Conservation (phyloP, 345 rosid genomes). For the Syzygium aqueum region DNA sequence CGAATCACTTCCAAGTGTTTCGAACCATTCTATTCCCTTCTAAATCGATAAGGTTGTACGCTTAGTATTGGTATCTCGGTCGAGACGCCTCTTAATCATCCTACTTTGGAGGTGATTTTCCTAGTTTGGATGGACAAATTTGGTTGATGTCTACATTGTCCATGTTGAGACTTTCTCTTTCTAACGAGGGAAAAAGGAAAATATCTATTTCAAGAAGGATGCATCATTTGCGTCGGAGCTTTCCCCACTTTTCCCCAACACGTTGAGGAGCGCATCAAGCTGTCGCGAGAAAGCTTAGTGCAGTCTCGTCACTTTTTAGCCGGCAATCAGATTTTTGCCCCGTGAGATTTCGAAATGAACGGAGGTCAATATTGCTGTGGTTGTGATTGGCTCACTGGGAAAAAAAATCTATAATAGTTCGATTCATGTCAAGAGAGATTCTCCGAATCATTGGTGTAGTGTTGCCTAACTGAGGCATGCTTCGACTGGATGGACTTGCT, state of each 20-base stretch:
- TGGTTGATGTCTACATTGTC: background rate
- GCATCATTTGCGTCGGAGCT: background rate
- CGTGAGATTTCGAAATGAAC: background rate
- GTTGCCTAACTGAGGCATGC: fast-evolving
- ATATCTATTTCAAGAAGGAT: background rate
- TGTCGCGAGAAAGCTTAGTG: background rate
- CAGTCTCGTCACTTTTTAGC: background rate
- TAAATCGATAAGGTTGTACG: background rate
- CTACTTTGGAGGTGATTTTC: background rate
- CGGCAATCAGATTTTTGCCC: background rate
- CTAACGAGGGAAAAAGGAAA: background rate
- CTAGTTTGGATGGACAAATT: background rate
- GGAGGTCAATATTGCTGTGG: background rate
- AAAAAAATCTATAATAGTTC: background rate
- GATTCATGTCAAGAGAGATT: background rate
- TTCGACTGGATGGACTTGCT: background rate
- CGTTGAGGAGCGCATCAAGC: background rate
- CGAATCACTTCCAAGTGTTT: background rate
- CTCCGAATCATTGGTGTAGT: fast-evolving
- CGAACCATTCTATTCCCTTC: background rate
- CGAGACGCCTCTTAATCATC: background rate
- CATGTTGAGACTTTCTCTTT: background rate
- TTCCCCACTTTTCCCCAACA: background rate
- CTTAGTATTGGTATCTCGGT: background rate
- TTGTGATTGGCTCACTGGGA: background rate